Percentiles rank a stretch among this genome's conserved stretches.
Evolutionary conservation across 1,284 basidiomycete genomes (phyloP).

Genomic region (Cryptococcus amylolentus): DNA sequence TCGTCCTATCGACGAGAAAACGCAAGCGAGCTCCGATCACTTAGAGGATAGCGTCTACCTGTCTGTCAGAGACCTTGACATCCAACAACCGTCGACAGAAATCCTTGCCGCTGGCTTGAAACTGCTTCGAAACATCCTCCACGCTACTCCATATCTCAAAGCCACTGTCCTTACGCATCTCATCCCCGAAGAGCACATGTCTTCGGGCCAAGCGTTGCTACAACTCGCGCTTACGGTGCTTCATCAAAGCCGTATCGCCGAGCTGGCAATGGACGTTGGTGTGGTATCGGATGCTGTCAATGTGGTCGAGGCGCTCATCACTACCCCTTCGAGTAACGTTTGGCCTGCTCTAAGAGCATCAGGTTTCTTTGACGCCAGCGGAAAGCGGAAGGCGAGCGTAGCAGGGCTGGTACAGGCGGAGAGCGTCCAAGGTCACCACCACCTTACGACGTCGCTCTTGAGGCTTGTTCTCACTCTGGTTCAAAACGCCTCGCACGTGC

Average conservation of each 20-base stretch:
- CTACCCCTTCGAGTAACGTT: conserved; percentile 21
- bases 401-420: conserved; percentile 30
- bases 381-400: conserved; percentile 27
- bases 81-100: conserved; percentile 19
- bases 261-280: conserved; percentile 11
- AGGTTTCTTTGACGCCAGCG: conserved; percentile 35
- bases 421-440: conserved; percentile 30
- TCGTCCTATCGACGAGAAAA: conserved; percentile 13
- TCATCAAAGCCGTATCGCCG: conserved; percentile 11
- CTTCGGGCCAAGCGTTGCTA: conserved; percentile 22
- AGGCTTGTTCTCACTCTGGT: conserved; percentile 34
- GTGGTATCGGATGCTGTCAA: conserved; percentile 29
- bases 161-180: conserved; percentile 13
- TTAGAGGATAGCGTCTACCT: conserved; percentile 16
- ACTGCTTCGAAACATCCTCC: conserved; percentile 28
- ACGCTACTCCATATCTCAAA: conserved; percentile 20
- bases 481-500: conserved; percentile 14
- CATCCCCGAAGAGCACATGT: conserved; percentile 8
- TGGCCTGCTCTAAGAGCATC: conserved; percentile 35
- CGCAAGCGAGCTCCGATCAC: background rate
- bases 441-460: conserved; percentile 30
- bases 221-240: conserved; percentile 28
- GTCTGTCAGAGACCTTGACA: conserved; percentile 31
- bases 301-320: conserved; percentile 32
- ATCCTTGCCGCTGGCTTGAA: conserved; percentile 30